Evolutionary conservation across 495 filamentous ascomycete species (phyloP).

Genomic region (Delitschia confertaspora): DNA sequence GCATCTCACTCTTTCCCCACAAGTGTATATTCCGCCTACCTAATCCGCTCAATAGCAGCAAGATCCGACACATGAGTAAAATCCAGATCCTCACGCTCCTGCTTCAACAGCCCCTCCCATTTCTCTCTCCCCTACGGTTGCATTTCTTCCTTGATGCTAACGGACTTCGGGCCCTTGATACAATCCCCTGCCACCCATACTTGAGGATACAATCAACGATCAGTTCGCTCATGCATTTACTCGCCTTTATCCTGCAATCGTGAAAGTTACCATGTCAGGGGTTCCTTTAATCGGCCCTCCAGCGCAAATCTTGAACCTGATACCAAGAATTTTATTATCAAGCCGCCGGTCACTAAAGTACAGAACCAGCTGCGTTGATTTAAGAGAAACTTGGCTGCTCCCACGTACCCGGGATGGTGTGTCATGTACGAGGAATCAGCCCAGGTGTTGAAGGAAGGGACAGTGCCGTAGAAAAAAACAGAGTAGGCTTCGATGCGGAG

Average conservation of each 20-base stretch:
- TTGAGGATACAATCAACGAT: constrained; percentile 8
- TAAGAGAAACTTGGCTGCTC: background rate
- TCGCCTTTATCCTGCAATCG: background rate
- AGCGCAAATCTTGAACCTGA: background rate
- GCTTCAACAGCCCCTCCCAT: background rate
- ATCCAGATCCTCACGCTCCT: background rate
- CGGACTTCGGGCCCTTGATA: background rate
- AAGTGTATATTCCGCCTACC: no score
- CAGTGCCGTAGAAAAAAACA: constrained; percentile 3
- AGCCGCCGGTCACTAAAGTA: background rate
- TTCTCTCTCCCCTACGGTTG: constrained; percentile 6
- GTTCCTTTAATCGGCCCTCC: no score
- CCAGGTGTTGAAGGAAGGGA: constrained; percentile 10
- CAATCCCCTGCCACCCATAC: background rate
- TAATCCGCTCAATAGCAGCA: no score
- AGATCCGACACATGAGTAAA: no score
- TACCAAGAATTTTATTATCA: background rate
- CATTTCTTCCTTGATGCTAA: background rate
- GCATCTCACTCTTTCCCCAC: no score
- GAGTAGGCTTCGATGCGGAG: constrained; percentile 3
- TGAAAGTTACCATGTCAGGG: no score
- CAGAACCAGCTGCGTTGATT: background rate
- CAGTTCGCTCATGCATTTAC: background rate
- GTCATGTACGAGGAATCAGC: background rate
- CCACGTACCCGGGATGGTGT: background rate